A percentile compares a stretch with the other conserved stretches of the same genome.
Evolutionary conservation across 2,329 filamentous ascomycete genomes (phyloP).

Genomic region (Xylaria polymorpha): DNA sequence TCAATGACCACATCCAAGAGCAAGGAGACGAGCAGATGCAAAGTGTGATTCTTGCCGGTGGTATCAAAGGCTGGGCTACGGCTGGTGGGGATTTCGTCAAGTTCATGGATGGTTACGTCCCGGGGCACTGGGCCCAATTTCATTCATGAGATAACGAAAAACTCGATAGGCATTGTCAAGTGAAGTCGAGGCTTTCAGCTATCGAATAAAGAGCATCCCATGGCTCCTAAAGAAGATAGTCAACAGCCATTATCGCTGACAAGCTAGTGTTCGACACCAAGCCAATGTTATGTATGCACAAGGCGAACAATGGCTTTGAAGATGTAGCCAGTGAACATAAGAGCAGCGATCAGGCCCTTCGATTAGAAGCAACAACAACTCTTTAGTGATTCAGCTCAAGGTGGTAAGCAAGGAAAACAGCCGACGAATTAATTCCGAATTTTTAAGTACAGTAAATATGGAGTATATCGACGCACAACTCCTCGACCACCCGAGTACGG

Average conservation of each 20-base stretch:
- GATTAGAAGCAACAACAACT: neutral
- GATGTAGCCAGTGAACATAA: constrained; percentile 2
- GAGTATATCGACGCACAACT: constrained; percentile 20
- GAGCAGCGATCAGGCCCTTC: neutral
- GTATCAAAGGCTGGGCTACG: constrained; percentile 65
- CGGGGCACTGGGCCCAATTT: constrained; percentile 47
- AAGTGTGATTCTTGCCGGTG: constrained; percentile 62
- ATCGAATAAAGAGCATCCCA: constrained; percentile 1
- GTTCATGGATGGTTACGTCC: constrained; percentile 61
- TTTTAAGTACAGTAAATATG: constrained; percentile 7
- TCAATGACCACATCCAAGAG: constrained; percentile 62
- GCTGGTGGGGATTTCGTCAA: constrained; percentile 60
- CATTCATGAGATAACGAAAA: constrained; percentile 6
- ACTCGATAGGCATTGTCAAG: constrained; percentile 4
- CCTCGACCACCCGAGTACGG: neutral
- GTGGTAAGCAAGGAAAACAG: neutral
- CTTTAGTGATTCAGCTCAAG: neutral
- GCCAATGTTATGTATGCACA: neutral
- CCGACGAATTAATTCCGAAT: neutral
- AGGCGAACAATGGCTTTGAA: neutral
- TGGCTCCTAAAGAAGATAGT: neutral
- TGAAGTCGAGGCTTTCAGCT: neutral
- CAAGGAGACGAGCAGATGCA: constrained; percentile 55
- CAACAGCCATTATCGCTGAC: neutral
- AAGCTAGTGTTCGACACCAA: constrained; percentile 4